Conservation (phyloP, 2,329 filamentous ascomycete species). For the Colletotrichum lupini region DNA sequence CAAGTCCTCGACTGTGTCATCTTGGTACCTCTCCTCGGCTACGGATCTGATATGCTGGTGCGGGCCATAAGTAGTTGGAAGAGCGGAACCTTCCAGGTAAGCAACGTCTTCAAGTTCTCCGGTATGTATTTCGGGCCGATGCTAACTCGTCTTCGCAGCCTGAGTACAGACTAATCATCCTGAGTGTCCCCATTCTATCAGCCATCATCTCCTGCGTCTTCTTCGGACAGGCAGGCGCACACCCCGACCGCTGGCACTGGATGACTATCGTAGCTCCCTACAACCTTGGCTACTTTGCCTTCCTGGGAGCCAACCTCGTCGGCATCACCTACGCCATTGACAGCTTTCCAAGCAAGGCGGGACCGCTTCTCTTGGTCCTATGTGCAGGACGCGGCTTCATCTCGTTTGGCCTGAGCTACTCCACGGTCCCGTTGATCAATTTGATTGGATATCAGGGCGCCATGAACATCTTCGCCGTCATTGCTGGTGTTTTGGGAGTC, state of each 20-base stretch:
- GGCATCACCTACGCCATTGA: slow-evolving; percentile 44
- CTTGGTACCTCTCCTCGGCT: slow-evolving; percentile 37
- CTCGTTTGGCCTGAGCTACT: slow-evolving; percentile 41
- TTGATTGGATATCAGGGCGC: slow-evolving; percentile 38
- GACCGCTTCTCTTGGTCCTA: slow-evolving; percentile 39
- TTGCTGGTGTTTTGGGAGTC: slow-evolving; percentile 35
- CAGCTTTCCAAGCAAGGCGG: slow-evolving; percentile 43
- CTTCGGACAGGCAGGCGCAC: slow-evolving; percentile 48
- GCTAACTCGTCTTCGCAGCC: slow-evolving; percentile 40
- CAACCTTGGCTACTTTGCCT: slow-evolving; percentile 38
- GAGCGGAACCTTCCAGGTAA: slow-evolving; percentile 1
- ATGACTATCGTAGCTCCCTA: slow-evolving; percentile 37
- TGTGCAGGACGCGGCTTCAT: slow-evolving; percentile 41
- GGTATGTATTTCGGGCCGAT: not conserved
- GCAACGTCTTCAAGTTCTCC: not conserved
- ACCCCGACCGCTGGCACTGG: slow-evolving; percentile 43
- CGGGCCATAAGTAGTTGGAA: slow-evolving; percentile 1
- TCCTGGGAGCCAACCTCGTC: slow-evolving; percentile 41
- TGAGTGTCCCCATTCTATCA: slow-evolving; percentile 48
- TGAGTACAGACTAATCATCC: slow-evolving; percentile 50
- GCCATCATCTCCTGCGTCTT: slow-evolving; percentile 49
- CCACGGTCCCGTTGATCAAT: slow-evolving; percentile 37
- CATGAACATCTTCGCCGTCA: slow-evolving; percentile 38
- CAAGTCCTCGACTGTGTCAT: slow-evolving; percentile 38
- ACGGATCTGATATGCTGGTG: slow-evolving; percentile 37